Percentiles rank a stretch among this genome's conserved stretches.
Evolutionary conservation across 257 asterid genomes (phyloP).

Genomic region (Primulina eburnea): DNA sequence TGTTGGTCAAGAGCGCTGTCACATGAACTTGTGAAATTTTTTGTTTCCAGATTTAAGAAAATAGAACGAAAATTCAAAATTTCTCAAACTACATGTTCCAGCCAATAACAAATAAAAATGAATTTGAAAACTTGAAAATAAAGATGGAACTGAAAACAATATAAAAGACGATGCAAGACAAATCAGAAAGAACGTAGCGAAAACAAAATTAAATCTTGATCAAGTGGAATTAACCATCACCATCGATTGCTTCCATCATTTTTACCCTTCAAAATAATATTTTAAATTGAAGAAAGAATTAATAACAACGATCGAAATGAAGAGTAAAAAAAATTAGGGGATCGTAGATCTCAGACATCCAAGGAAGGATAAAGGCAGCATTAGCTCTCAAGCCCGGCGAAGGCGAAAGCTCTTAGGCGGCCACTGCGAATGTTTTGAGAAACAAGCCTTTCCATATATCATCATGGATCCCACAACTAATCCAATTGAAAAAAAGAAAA

Average conservation of each 20-base stretch:
- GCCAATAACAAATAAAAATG: too few species aligned
- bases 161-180: too few species aligned
- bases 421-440: slow-evolving; percentile 42
- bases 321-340: background rate
- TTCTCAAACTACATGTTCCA: too few species aligned
- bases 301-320: background rate
- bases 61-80: too few species aligned
- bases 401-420: slow-evolving; percentile 42
- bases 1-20: too few species aligned
- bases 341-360: slow-evolving; percentile 34
- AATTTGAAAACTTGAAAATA: too few species aligned
- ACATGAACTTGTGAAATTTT: too few species aligned
- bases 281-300: background rate
- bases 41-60: too few species aligned
- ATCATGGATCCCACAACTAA: slow-evolving; percentile 19
- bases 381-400: slow-evolving; percentile 40
- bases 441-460: slow-evolving; percentile 36
- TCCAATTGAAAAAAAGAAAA: too few species aligned
- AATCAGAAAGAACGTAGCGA: slow-evolving; percentile 3
- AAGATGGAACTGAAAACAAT: too few species aligned
- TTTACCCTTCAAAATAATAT: background rate
- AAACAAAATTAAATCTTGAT: background rate
- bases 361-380: slow-evolving; percentile 42
- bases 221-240: background rate
- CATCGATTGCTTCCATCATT: background rate